A percentile compares a stretch with the other conserved stretches of the same genome.
Evolutionary conservation across 176 grass and related monocot species (phyloP).

Genomic region (Oryza australiensis): DNA sequence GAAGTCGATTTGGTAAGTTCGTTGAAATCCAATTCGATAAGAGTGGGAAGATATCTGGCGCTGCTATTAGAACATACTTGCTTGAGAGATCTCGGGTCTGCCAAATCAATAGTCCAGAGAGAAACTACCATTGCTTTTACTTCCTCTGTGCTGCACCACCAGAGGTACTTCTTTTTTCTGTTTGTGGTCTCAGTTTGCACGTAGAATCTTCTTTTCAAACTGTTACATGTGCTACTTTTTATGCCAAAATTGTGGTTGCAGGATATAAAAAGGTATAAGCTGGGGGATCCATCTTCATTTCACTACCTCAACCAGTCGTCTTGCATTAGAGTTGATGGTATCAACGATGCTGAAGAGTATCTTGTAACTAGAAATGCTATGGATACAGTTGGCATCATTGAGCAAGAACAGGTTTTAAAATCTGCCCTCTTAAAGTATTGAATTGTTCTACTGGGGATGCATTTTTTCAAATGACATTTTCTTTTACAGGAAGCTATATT

Average conservation of each 20-base stretch:
- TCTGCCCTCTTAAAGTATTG: slow-evolving; percentile 22
- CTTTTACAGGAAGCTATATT: slow-evolving; percentile 87
- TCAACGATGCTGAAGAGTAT: slow-evolving; percentile 88
- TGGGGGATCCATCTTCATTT: slow-evolving; percentile 61
- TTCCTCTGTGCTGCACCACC: slow-evolving; percentile 88
- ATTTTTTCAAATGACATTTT: slow-evolving; percentile 36
- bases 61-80: slow-evolving; percentile 98
- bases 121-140: slow-evolving; percentile 98
- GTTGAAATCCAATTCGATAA: slow-evolving; percentile 98
- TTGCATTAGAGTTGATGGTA: slow-evolving; percentile 81
- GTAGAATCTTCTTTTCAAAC: slow-evolving; percentile 4
- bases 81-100: slow-evolving; percentile 96
- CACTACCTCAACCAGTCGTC: slow-evolving; percentile 96
- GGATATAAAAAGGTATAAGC: slow-evolving; percentile 82
- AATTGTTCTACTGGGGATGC: slow-evolving; percentile 33
- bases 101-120: slow-evolving; percentile 92
- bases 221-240: slow-evolving; percentile 32
- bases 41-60: slow-evolving; percentile 89
- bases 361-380: slow-evolving; percentile 88
- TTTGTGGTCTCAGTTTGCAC: slow-evolving; percentile 13
- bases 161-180: slow-evolving; percentile 46
- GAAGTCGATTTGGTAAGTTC: slow-evolving; percentile 98
- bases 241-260: slow-evolving; percentile 44
- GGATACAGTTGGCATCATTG: slow-evolving; percentile 89
- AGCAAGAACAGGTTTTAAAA: slow-evolving; percentile 79